Evolutionary conservation across 768 basidiomycete genomes (phyloP).

Genomic region (Solioccasus polychromus): DNA sequence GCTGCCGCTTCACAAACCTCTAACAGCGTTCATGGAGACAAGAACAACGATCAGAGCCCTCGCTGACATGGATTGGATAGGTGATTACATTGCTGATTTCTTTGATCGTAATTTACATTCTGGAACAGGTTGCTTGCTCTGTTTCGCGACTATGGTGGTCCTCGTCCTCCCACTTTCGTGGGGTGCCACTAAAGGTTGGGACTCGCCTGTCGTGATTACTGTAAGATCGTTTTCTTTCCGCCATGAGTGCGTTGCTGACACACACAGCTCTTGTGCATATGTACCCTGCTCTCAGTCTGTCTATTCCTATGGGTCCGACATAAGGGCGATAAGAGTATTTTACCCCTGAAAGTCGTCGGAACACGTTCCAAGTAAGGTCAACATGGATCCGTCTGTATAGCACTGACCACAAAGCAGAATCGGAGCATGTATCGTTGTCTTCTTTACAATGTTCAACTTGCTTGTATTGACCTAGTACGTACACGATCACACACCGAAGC

Average conservation of each 20-base stretch:
- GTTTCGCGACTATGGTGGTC: constrained; percentile 6
- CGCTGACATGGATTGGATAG: constrained; percentile 14
- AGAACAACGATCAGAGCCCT: constrained; percentile 1
- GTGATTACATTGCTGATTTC: too few species aligned
- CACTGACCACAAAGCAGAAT: constrained; percentile 1
- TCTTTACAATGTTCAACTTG: constrained; percentile 15
- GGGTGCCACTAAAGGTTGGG: constrained; percentile 8
- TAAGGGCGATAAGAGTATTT: constrained; percentile 9
- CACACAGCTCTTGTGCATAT: constrained; percentile 10
- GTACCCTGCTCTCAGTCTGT: constrained; percentile 1
- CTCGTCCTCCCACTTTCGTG: constrained; percentile 12
- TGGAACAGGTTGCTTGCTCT: constrained; percentile 14
- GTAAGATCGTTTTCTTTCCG: not conserved
- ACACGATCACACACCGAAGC: not conserved
- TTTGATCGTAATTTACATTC: not conserved
- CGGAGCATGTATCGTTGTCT: constrained; percentile 7
- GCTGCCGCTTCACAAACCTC: constrained; percentile 6
- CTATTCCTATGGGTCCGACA: constrained; percentile 8
- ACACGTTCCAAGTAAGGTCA: constrained; percentile 9
- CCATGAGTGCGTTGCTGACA: not conserved
- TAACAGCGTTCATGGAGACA: not conserved
- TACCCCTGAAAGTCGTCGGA: constrained; percentile 7
- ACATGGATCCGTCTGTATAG: not conserved
- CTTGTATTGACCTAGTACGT: constrained; percentile 9
- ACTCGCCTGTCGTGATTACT: constrained; percentile 8